phyloP scores from a whole-genome alignment of 2,329 filamentous ascomycete genomes.

The Colletotrichum eremochloae region DNA sequence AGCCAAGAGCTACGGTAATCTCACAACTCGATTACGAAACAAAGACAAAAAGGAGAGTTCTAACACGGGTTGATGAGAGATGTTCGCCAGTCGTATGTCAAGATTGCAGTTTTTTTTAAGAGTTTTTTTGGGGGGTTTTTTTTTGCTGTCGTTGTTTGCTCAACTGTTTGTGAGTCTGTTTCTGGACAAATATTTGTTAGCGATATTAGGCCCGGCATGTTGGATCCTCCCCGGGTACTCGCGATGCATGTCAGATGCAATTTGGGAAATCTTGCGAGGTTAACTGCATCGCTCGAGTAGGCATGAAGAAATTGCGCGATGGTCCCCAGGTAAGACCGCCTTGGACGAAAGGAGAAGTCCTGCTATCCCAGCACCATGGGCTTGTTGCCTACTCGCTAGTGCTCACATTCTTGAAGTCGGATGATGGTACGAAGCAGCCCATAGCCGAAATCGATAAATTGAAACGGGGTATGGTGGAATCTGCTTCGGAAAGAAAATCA shows the following conservation, averaged over 20 bases:
- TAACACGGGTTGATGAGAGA: background rate
- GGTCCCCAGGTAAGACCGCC: constrained; percentile 5
- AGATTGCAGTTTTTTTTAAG: background rate
- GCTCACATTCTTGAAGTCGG: constrained; percentile 6
- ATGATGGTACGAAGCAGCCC: background rate
- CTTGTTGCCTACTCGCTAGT: background rate
- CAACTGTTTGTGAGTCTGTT: constrained; percentile 13
- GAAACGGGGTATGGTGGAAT: constrained; percentile 9
- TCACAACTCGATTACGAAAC: background rate
- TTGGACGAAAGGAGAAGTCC: background rate
- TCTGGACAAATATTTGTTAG: constrained; percentile 10
- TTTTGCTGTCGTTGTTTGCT: constrained; percentile 20
- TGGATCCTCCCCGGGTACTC: constrained; percentile 9
- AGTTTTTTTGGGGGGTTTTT: too few relatives aligned
- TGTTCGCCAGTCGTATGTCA: background rate
- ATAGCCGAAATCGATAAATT: constrained; percentile 3
- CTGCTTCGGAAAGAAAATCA: constrained; percentile 29
- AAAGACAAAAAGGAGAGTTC: background rate
- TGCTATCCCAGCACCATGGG: background rate
- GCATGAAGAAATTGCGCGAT: background rate
- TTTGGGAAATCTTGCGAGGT: background rate
- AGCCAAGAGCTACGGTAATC: background rate
- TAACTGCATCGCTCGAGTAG: background rate
- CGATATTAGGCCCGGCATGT: constrained; percentile 10
- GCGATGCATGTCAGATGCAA: constrained; percentile 5